Evolutionary conservation across 2,329 filamentous ascomycete species (phyloP).

Genomic region (Cladophialophora immunda): DNA sequence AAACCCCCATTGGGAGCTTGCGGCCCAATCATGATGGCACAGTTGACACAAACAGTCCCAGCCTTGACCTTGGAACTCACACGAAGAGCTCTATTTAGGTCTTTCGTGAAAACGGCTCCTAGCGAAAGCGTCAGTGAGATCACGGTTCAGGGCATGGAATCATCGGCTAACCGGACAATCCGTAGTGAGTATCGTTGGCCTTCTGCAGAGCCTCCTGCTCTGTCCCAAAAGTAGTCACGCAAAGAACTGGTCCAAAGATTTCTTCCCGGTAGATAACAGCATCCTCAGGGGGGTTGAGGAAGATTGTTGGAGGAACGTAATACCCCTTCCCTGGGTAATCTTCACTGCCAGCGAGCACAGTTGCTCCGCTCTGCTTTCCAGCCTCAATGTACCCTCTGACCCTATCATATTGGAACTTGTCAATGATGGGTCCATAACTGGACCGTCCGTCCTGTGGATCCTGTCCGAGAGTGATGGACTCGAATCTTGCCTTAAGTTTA

Average conservation of each 20-base stretch:
- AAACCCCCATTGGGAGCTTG: slow-evolving; percentile 53
- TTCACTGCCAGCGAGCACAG: too few species aligned
- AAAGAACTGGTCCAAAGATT: slow-evolving; percentile 53
- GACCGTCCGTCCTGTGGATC: too few species aligned
- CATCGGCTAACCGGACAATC: too few species aligned
- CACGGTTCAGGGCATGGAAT: too few species aligned
- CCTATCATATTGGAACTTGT: too few species aligned
- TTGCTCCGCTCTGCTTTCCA: too few species aligned
- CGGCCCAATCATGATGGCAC: slow-evolving; percentile 49
- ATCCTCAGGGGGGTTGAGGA: slow-evolving; percentile 44
- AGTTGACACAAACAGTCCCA: slow-evolving; percentile 56
- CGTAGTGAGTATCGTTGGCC: slow-evolving; percentile 52
- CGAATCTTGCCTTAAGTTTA: too few species aligned
- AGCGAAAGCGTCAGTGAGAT: too few species aligned
- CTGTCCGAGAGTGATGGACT: too few species aligned
- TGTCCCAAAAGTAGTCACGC: slow-evolving; percentile 48
- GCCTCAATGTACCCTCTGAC: slow-evolving; percentile 53
- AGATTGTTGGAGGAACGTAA: slow-evolving; percentile 50
- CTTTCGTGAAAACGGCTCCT: slow-evolving; percentile 51
- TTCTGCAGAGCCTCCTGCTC: slow-evolving; percentile 50
- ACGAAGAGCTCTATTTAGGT: slow-evolving; percentile 50
- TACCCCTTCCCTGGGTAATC: too few species aligned
- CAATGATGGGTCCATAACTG: too few species aligned
- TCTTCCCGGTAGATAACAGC: slow-evolving; percentile 51
- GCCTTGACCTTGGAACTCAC: slow-evolving; percentile 52